Conservation (phyloP, 2,329 filamentous ascomycete species). For the Ophiostoma piceae region DNA sequence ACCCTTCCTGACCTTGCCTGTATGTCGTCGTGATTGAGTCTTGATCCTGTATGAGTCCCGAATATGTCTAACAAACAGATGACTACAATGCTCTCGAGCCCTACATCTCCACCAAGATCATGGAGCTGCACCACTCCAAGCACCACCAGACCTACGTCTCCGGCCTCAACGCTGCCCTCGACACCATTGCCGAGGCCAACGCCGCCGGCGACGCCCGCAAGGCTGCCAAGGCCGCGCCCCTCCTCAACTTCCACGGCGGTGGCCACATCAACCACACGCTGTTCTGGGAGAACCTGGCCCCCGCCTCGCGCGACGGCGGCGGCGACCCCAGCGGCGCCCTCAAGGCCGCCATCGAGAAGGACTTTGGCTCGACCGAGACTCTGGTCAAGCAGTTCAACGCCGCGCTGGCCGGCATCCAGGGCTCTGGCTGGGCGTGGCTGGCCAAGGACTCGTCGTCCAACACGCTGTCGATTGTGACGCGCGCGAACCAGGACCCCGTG, state of each 20-base stretch:
- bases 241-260: conserved; percentile 80
- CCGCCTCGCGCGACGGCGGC: conserved; percentile 56
- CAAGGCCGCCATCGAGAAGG: conserved; percentile 55
- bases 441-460: conserved; percentile 64
- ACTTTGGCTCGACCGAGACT: conserved; percentile 61
- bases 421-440: conserved; percentile 88
- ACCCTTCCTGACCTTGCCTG: conserved; percentile 82
- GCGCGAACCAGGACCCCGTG: conserved; percentile 86
- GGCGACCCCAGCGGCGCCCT: conserved; percentile 60
- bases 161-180: conserved; percentile 64
- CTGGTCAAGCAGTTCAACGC: conserved; percentile 64
- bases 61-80: conserved; percentile 48
- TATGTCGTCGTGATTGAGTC: conserved; percentile 28
- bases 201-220: conserved; percentile 54
- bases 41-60: background rate
- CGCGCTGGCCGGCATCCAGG: conserved; percentile 70
- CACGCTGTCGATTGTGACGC: conserved; percentile 59
- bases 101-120: conserved; percentile 70
- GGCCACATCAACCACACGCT: conserved; percentile 91
- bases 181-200: conserved; percentile 57
- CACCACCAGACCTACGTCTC: conserved; percentile 76
- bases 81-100: conserved; percentile 94
- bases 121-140: conserved; percentile 74
- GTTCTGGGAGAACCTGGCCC: conserved; percentile 83
- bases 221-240: conserved; percentile 46